Evolutionary conservation across 2,329 filamentous ascomycete genomes (phyloP), one percentile per base, ranked within the genome.

Genomic region (Ceratocystis diversiconidia): DNA sequence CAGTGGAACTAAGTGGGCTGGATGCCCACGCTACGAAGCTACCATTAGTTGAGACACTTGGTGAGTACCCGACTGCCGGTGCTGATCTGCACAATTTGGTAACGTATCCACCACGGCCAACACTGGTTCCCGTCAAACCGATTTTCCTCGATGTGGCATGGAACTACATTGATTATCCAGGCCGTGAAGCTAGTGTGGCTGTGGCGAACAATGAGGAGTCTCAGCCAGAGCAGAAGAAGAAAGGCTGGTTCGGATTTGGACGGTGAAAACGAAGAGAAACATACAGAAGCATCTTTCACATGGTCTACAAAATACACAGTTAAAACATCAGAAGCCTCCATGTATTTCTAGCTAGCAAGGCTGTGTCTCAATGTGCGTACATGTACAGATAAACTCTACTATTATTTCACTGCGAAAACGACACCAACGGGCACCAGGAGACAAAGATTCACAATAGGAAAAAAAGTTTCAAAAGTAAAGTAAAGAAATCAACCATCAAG

Each of bases 91-190:
- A 80, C 52, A 92, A 92, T 70, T 78, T 99, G 30, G 92, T 97
- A 60, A 83, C 85, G 3, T 96, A 92, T 74, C 94, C 94, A 12
- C 92, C 1, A 17, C 88, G 85, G 72, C 78, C 96, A 70, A 85
- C 89, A 68, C 82, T 88, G 1, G 85, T 97, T 48, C 91, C 94
- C 0, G 87, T 96, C 63, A 99, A 99, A 78, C 94, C 94, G 32
- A 80, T 97, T 43, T 97, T 97, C 79, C 84, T 97, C 67, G 94
- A 99, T 73, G 87, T 96, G 6, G 94, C 94, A 8, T 99, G 90
- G 89, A 97, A 97, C 74, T 97, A 96, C 73, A 92, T 99, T 68
- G 85, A 90, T 61, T 99, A 99, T 73, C 91, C 92, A 0, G 85
- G 85, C 43, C 84, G 84, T 70, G 71, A 70, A 65, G 28, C 19